Percentiles rank a stretch among this genome's conserved stretches.
Conservation (phyloP, 768 basidiomycete species). For the Lentinula raphanica region DNA sequence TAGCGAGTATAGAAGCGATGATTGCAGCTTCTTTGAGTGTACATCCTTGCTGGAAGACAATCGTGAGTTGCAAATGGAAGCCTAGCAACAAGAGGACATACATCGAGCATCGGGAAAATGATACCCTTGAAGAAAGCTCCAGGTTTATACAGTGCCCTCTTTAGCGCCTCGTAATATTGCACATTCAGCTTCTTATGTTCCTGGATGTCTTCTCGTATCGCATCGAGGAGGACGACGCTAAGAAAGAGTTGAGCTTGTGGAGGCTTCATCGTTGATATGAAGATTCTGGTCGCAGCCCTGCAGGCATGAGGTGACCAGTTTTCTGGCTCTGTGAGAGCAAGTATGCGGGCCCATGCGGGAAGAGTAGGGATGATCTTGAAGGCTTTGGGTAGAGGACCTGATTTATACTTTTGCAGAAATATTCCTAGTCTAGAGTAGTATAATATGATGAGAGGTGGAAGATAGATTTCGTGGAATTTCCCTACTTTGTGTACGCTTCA, state of each 20-base stretch:
- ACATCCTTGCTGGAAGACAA: slow-evolving; percentile 53
- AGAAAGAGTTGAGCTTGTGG: slow-evolving; percentile 89
- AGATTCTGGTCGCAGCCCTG: slow-evolving; percentile 88
- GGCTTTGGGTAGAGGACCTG: slow-evolving; percentile 90
- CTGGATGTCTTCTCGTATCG: slow-evolving; percentile 83
- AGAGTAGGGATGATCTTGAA: slow-evolving; percentile 98
- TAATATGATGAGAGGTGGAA: not conserved
- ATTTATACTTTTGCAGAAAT: slow-evolving; percentile 84
- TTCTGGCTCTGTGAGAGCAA: slow-evolving; percentile 88
- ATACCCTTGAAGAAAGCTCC: slow-evolving; percentile 98
- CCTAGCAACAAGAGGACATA: slow-evolving; percentile 29
- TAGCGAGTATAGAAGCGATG: slow-evolving; percentile 84
- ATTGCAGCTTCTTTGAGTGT: slow-evolving; percentile 93
- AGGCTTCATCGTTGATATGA: slow-evolving; percentile 96
- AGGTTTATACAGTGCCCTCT: slow-evolving; percentile 91
- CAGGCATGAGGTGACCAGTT: slow-evolving; percentile 96
- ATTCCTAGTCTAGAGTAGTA: slow-evolving; percentile 64
- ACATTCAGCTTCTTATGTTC: slow-evolving; percentile 85
- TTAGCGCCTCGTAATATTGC: slow-evolving; percentile 91
- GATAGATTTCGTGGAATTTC: slow-evolving; percentile 8
- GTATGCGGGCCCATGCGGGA: slow-evolving; percentile 91
- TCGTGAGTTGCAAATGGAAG: not conserved
- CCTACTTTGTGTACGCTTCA: slow-evolving; percentile 89
- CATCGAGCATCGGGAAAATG: slow-evolving; percentile 91
- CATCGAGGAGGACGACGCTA: slow-evolving; percentile 85